phyloP scores from a whole-genome alignment of 2,329 filamentous ascomycete species.

The Fusarium verrucosum region DNA sequence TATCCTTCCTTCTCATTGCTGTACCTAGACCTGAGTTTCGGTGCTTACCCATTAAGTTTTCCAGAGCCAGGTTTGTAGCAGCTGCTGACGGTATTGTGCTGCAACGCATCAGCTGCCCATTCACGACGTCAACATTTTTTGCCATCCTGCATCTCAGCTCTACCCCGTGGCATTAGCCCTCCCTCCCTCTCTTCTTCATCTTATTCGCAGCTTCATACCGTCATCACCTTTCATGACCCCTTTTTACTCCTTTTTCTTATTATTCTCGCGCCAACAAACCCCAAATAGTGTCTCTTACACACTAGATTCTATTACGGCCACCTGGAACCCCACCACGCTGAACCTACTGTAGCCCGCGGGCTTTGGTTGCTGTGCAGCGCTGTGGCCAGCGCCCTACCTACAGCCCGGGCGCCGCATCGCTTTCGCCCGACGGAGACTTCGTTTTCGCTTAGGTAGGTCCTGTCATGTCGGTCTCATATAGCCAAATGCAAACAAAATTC shows the following conservation, averaged over 20 bases:
- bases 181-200: constrained; percentile 2
- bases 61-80: neutral
- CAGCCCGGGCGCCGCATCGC: neutral
- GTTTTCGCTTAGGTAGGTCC: constrained; percentile 29
- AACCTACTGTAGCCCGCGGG: constrained; percentile 17
- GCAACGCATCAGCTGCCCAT: constrained; percentile 35
- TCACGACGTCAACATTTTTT: constrained; percentile 11
- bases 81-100: constrained; percentile 28
- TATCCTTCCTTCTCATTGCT: neutral
- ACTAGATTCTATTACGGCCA: constrained; percentile 23
- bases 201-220: constrained; percentile 15
- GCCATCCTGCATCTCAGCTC: constrained; percentile 26
- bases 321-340: constrained; percentile 22
- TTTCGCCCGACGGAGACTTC: constrained; percentile 9
- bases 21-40: constrained; percentile 5
- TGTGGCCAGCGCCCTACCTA: constrained; percentile 8
- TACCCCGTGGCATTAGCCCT: constrained; percentile 16
- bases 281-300: constrained; percentile 1
- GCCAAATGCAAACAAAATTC: constrained; percentile 28
- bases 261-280: constrained; percentile 20
- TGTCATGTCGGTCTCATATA: neutral
- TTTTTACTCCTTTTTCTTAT: constrained; percentile 15
- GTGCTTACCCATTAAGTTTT: constrained; percentile 18
- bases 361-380: constrained; percentile 28
- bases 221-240: constrained; percentile 9